A percentile compares a stretch with the other conserved stretches of the same genome.
phyloP scores from a whole-genome alignment of 2,329 filamentous ascomycete genomes.

The Monilinia vaccinii-corymbosi region DNA sequence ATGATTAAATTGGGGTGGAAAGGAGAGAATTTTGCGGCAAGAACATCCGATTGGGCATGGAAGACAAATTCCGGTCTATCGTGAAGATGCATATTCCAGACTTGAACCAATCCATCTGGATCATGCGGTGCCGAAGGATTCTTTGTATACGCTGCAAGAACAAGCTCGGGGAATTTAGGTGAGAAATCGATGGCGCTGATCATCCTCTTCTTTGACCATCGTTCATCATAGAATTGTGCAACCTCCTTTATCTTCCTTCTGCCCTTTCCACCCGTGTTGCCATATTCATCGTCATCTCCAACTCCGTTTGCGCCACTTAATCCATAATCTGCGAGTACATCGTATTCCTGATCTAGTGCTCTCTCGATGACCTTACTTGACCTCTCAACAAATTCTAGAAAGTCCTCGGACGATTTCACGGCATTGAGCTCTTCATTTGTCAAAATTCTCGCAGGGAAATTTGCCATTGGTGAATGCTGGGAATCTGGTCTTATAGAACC shows the following conservation, averaged over 20 bases:
- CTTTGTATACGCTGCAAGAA: slow-evolving; percentile 94
- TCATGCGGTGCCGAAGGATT: slow-evolving; percentile 92
- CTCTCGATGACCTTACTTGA: slow-evolving; percentile 97
- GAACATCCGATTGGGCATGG: slow-evolving; percentile 88
- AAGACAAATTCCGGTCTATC: slow-evolving; percentile 94
- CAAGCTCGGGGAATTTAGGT: slow-evolving; percentile 84
- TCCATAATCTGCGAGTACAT: slow-evolving; percentile 91
- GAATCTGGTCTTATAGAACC: slow-evolving; percentile 38
- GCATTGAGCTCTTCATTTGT: slow-evolving; percentile 80
- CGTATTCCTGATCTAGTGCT: slow-evolving; percentile 90
- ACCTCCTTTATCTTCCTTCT: slow-evolving; percentile 75
- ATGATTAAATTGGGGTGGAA: slow-evolving; percentile 96
- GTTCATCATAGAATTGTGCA: slow-evolving; percentile 86
- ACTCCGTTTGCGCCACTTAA: slow-evolving; percentile 62
- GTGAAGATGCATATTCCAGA: slow-evolving; percentile 95
- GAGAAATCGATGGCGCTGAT: slow-evolving; percentile 94
- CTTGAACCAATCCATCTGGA: slow-evolving; percentile 83
- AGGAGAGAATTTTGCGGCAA: slow-evolving; percentile 95
- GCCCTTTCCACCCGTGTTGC: slow-evolving; percentile 60
- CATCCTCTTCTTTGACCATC: slow-evolving; percentile 97
- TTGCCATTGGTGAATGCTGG: slow-evolving; percentile 37
- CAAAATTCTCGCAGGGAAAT: slow-evolving; percentile 72
- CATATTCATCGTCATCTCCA: slow-evolving; percentile 70
- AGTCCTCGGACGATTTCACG: slow-evolving; percentile 85
- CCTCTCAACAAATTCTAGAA: slow-evolving; percentile 87